Evolutionary conservation across 2,329 filamentous ascomycete species (phyloP), one percentile per base, ranked within the genome.

Genomic region (Eutypa lata): DNA sequence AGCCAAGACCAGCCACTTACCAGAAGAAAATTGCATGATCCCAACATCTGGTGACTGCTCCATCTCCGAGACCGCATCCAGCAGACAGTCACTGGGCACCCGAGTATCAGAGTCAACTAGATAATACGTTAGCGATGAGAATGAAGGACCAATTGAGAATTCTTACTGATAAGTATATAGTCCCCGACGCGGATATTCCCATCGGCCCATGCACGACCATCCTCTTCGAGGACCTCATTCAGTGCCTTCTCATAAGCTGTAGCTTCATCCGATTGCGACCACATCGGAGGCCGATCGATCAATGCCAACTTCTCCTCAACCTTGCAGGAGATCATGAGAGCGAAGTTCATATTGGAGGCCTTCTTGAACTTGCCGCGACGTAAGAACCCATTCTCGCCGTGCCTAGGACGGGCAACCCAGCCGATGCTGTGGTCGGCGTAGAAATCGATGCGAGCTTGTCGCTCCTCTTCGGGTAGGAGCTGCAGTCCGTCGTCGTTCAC

Each of bases 311-410:
- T 80, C 11, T 81, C 79, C 65, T 89, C 87, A 2, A 88, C 79
- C 53, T 80, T 76, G 62, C 81, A 79, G 35, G 80, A 84, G 49
- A 87, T 71, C 59, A 79, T 79, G 53, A 89, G 73, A 3, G 79
- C 85, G 62, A 84, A 89, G 67, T 89, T 90, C 86, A 90, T 89
- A 72, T 90, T 90, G 26, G 84, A 88, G 1, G 85, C 84, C 70
- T 88, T 88, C 73, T 88, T 88, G 74, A 88, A 88, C 65, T 87
- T 87, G 51, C 85, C 85, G 24, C 67, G 66, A 16, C 67, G 66
- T 53, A 73, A 58, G 68, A 88, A 88, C 19, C 82, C 82, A 55
- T 84, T 78, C 57, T 84, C 81, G 45, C 81, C 82, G 57, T 88
- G 81, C 61, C 77, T 80, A 14, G 85, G 85, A 26, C 85, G 81